phyloP scores from a whole-genome alignment of 2,329 filamentous ascomycete species.

The Pseudonectria buxi region DNA sequence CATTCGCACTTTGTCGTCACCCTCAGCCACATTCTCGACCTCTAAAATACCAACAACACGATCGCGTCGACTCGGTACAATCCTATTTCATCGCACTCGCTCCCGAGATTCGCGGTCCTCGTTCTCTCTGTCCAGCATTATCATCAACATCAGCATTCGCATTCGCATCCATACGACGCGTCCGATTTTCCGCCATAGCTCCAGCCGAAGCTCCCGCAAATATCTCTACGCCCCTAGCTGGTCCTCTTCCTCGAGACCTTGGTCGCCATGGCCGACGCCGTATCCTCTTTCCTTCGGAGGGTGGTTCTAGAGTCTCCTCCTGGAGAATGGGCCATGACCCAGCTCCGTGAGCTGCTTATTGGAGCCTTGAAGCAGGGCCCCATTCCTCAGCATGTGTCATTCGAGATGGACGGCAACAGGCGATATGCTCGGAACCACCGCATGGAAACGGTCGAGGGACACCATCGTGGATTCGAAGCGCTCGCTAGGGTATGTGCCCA shows the following conservation, averaged over 20 bases:
- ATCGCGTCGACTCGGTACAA: not conserved
- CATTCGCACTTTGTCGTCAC: conserved; percentile 16
- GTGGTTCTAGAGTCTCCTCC: conserved; percentile 87
- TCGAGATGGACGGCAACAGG: conserved; percentile 98
- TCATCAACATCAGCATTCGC: too few species aligned
- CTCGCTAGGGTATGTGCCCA: conserved; percentile 68
- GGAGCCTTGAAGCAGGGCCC: conserved; percentile 84
- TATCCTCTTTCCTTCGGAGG: conserved; percentile 43
- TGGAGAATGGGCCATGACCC: conserved; percentile 78
- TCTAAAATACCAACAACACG: too few species aligned
- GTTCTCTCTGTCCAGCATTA: conserved; percentile 5
- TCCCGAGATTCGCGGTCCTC: conserved; percentile 6
- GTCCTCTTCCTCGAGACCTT: too few species aligned
- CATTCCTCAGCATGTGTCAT: conserved; percentile 93
- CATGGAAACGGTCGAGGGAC: conserved; percentile 94
- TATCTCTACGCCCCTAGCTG: not conserved
- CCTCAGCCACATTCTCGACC: too few species aligned
- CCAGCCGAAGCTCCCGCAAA: conserved; percentile 4
- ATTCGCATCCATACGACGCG: conserved; percentile 4
- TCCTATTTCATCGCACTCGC: not conserved
- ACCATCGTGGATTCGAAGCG: conserved; percentile 92
- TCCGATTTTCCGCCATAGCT: conserved; percentile 6
- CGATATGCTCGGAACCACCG: conserved; percentile 84
- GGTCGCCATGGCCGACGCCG: conserved; percentile 44
- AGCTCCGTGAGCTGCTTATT: conserved; percentile 77